Percentiles rank a stretch among this genome's conserved stretches.
phyloP scores from a whole-genome alignment of 169 alveolate species.

The Babesia gibsoni region DNA sequence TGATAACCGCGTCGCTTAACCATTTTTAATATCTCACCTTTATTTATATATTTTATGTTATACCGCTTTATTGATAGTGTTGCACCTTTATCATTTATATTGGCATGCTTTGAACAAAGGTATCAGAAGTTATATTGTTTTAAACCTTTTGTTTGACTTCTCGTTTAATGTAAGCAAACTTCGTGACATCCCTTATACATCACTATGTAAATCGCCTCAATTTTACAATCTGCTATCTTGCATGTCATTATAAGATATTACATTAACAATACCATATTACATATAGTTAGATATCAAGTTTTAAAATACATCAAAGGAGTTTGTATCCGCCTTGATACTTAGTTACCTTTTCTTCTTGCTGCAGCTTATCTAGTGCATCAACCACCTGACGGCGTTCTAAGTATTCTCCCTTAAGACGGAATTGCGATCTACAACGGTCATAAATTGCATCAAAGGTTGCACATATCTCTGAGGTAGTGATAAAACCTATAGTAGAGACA shows the following conservation, averaged over 20 bases:
- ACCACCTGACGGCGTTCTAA: conserved; percentile 31
- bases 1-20: not conserved
- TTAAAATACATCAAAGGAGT: not conserved
- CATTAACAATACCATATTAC: too few relatives aligned
- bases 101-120: too few relatives aligned
- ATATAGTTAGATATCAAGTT: not conserved
- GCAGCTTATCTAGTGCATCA: conserved; percentile 23
- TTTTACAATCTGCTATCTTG: too few relatives aligned
- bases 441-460: conserved; percentile 25
- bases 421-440: conserved; percentile 19
- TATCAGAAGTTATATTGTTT: too few relatives aligned
- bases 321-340: conserved; percentile 3
- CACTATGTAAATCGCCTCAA: too few relatives aligned
- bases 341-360: not conserved
- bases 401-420: conserved; percentile 7
- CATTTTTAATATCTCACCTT: not conserved
- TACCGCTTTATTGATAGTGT: too few relatives aligned
- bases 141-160: too few relatives aligned
- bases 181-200: too few relatives aligned
- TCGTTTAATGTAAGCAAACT: too few relatives aligned
- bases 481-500: conserved; percentile 6
- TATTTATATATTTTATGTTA: too few relatives aligned
- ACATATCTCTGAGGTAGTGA: conserved; percentile 11
- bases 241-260: too few relatives aligned
- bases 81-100: too few relatives aligned